Percentiles rank a stretch among this genome's conserved stretches.
Conservation (phyloP, 192 early-diverging fungal species). For the Umbelopsis isabellina region DNA sequence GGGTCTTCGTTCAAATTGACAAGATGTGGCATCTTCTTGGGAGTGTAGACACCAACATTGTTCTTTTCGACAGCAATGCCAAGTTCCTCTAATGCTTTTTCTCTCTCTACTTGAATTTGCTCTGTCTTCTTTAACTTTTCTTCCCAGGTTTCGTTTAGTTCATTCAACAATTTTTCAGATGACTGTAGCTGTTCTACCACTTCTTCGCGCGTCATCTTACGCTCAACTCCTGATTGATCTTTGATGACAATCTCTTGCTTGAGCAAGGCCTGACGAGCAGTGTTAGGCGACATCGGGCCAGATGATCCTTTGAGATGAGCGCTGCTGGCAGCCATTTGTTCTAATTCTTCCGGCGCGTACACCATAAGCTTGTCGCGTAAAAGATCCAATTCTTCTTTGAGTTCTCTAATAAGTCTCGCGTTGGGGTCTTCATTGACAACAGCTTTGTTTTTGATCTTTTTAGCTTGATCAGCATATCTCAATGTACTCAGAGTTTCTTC, state of each 20-base stretch:
- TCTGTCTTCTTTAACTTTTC: slow-evolving; percentile 75
- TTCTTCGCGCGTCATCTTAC: slow-evolving; percentile 52
- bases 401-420: slow-evolving; percentile 75
- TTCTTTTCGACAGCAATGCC: slow-evolving; percentile 77
- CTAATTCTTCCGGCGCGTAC: slow-evolving; percentile 36
- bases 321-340: slow-evolving; percentile 29
- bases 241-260: slow-evolving; percentile 42
- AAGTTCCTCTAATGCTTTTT: slow-evolving; percentile 75
- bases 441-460: slow-evolving; percentile 88
- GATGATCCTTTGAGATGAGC: neutral
- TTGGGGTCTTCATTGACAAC: slow-evolving; percentile 90
- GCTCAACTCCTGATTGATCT: slow-evolving; percentile 46
- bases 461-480: slow-evolving; percentile 90
- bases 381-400: slow-evolving; percentile 77
- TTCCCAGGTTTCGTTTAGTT: slow-evolving; percentile 85
- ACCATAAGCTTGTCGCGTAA: slow-evolving; percentile 61
- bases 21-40: slow-evolving; percentile 81
- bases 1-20: slow-evolving; percentile 92
- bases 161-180: slow-evolving; percentile 84
- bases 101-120: slow-evolving; percentile 71
- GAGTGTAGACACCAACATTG: slow-evolving; percentile 73
- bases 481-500: slow-evolving; percentile 84
- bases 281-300: neutral
- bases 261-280: neutral
- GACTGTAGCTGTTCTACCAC: slow-evolving; percentile 82